Evolutionary conservation across 169 alveolate species (phyloP).

Genomic region (Eimeria tenella): DNA sequence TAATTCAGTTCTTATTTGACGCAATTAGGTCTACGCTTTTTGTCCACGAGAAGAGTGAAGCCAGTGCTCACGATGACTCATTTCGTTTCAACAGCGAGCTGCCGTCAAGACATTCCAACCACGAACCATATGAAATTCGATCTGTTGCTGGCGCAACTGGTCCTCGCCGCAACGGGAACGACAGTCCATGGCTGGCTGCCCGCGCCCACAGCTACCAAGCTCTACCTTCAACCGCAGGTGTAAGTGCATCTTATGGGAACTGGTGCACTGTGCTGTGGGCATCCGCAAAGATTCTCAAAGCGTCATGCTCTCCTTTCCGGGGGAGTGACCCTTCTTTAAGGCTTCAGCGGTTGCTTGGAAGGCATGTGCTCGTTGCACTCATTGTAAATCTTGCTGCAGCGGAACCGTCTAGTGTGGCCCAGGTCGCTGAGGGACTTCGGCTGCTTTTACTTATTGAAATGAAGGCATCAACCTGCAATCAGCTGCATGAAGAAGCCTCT

Average conservation of each 20-base stretch:
- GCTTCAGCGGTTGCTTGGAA: constrained; percentile 9
- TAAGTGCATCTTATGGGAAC: constrained; percentile 10
- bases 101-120: too few relatives aligned
- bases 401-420: neutral
- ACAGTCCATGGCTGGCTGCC: too few relatives aligned
- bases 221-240: neutral
- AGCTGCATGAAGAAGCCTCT: neutral
- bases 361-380: neutral
- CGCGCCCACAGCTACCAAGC: too few relatives aligned
- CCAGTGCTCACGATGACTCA: neutral
- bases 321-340: neutral
- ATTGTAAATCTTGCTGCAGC: neutral
- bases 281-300: constrained; percentile 7
- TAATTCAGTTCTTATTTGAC: neutral
- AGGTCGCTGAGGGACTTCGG: constrained; percentile 42
- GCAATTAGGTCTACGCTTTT: too few relatives aligned
- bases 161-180: too few relatives aligned
- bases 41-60: neutral
- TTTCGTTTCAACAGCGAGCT: neutral
- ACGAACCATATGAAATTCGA: too few relatives aligned
- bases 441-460: constrained; percentile 22
- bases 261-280: constrained; percentile 68
- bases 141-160: too few relatives aligned
- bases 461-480: neutral
- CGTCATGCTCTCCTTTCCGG: neutral